phyloP scores from a whole-genome alignment of 2,329 filamentous ascomycete species.

The Phialemoniopsis sp. region DNA sequence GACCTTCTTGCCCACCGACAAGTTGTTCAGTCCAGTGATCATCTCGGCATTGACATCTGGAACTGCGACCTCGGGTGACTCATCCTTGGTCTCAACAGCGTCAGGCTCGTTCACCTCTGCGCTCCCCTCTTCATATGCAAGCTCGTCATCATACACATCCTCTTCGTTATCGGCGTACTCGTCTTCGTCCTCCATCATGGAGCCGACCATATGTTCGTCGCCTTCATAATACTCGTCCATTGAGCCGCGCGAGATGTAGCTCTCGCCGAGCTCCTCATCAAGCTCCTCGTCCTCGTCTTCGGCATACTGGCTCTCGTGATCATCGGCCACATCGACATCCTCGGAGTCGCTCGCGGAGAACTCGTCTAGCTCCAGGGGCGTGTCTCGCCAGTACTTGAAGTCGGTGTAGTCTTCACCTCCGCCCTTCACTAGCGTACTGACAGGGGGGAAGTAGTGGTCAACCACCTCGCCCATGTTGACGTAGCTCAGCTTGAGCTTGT shows the following conservation, averaged over 20 bases:
- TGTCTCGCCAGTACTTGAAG: conserved; percentile 93
- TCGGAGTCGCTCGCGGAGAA: conserved; percentile 80
- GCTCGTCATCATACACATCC: conserved; percentile 28
- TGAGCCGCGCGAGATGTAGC: conserved; percentile 34
- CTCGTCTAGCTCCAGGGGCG: conserved; percentile 77
- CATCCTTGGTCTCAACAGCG: conserved; percentile 14
- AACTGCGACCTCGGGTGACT: conserved; percentile 5
- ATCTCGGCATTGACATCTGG: conserved; percentile 50
- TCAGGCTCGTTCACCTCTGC: conserved; percentile 19
- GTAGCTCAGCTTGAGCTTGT: conserved; percentile 95
- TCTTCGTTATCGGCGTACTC: conserved; percentile 25
- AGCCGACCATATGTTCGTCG: conserved; percentile 34
- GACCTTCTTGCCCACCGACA: conserved; percentile 38
- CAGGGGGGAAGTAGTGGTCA: conserved; percentile 95
- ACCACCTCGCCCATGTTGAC: conserved; percentile 96
- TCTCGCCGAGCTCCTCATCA: conserved; percentile 39
- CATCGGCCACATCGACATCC: conserved; percentile 38
- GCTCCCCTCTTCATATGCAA: conserved; percentile 33
- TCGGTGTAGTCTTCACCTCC: conserved; percentile 95
- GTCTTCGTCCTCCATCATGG: conserved; percentile 31
- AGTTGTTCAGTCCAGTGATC: conserved; percentile 54
- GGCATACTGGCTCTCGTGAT: conserved; percentile 43
- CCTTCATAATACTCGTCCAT: conserved; percentile 34
- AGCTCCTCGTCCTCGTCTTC: conserved; percentile 43
- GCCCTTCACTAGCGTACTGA: conserved; percentile 79